These are phyloP conservation scores for Thyridium curvatum DNA, from an alignment of 2,329 filamentous ascomycete genomes.

Conservation along the genomic window DNA sequence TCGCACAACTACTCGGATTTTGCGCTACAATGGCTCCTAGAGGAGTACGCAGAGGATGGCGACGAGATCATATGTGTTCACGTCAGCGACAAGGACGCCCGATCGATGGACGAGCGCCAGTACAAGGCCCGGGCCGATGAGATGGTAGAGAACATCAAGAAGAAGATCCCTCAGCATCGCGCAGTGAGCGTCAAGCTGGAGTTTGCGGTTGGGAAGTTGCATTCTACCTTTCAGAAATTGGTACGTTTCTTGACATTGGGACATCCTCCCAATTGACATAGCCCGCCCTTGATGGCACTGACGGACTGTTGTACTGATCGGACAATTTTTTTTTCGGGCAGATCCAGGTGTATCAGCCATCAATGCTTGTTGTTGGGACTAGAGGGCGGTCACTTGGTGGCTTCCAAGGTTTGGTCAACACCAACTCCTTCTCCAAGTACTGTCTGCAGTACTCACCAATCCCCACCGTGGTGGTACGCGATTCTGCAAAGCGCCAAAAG, in stretches of 20 bases:
- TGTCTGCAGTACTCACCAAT: conserved; percentile 91
- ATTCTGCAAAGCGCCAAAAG: conserved; percentile 79
- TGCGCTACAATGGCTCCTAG: conserved; percentile 85
- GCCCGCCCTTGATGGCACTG: no score
- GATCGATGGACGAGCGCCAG: conserved; percentile 57
- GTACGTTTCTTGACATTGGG: conserved; percentile 40
- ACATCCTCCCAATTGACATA: no score
- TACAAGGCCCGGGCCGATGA: conserved; percentile 72
- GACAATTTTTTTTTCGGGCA: conserved; percentile 23
- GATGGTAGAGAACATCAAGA: conserved; percentile 69
- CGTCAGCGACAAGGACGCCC: conserved; percentile 78
- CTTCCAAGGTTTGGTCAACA: conserved; percentile 76
- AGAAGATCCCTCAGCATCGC: conserved; percentile 71
- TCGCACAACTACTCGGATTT: conserved; percentile 90
- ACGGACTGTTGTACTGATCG: no score
- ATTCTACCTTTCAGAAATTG: conserved; percentile 85
- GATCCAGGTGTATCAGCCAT: conserved; percentile 89
- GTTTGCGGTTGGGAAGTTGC: conserved; percentile 82
- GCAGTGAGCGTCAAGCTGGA: conserved; percentile 83
- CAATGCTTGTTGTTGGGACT: conserved; percentile 86
- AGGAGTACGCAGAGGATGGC: conserved; percentile 87
- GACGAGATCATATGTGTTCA: conserved; percentile 89
- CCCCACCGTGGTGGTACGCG: conserved; percentile 86
- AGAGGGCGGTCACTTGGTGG: conserved; percentile 78
- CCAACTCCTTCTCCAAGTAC: conserved; percentile 87